These are phyloP conservation scores for Oidiodendron maius DNA, from an alignment of 495 filamentous ascomycete species.

Conservation along the genomic window DNA sequence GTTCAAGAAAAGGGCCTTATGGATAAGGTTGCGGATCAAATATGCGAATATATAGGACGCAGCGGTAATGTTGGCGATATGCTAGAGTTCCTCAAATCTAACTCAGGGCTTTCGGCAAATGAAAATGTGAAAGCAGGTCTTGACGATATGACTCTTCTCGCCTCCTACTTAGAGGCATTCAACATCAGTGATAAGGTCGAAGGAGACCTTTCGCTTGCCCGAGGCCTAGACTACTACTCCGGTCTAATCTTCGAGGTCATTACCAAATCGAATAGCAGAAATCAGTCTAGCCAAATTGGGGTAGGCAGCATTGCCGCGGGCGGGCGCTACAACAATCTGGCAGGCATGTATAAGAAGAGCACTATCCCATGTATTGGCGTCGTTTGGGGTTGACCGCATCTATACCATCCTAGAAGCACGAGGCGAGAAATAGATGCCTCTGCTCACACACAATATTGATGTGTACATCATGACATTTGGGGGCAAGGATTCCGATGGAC, in stretches of 20 bases:
- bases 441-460: conserved; percentile 65
- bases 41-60: conserved; percentile 68
- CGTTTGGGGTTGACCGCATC: conserved; percentile 93
- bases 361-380: conserved; percentile 88
- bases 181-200: conserved; percentile 60
- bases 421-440: conserved; percentile 9
- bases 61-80: conserved; percentile 59
- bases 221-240: conserved; percentile 88
- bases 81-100: conserved; percentile 53
- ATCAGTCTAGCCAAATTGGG: conserved; percentile 61
- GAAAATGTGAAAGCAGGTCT: conserved; percentile 66
- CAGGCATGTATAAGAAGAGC: conserved; percentile 83
- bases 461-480: conserved; percentile 90
- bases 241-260: conserved; percentile 88
- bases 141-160: conserved; percentile 71
- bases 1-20: conserved; percentile 80
- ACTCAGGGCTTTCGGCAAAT: conserved; percentile 59
- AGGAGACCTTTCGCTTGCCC: conserved; percentile 74
- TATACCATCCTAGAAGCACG: conserved; percentile 79
- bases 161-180: conserved; percentile 73
- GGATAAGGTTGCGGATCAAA: conserved; percentile 66
- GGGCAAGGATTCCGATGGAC: conserved; percentile 75
- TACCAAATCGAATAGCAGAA: conserved; percentile 45
- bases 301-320: conserved; percentile 84
- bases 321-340: conserved; percentile 85